Percentiles rank a stretch among this genome's conserved stretches.
Conservation (phyloP, 2,329 filamentous ascomycete species). For the Arthroderma sp. region DNA sequence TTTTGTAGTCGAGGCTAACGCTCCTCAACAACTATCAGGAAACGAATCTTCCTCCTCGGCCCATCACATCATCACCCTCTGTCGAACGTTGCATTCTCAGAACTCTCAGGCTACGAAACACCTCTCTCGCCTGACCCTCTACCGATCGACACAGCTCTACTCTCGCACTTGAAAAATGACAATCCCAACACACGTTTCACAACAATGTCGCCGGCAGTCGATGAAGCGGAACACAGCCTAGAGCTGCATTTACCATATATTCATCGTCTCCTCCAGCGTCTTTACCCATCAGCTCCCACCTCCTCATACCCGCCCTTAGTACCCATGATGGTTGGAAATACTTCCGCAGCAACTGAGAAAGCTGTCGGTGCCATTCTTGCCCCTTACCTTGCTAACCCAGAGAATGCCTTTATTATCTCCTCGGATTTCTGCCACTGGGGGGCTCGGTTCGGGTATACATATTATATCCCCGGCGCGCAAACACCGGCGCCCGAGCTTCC, state of each 20-base stretch:
- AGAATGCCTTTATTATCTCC: constrained; percentile 72
- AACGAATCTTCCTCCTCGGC: constrained; percentile 81
- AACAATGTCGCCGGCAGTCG: constrained; percentile 50
- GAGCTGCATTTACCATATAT: constrained; percentile 97
- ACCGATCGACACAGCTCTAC: constrained; percentile 31
- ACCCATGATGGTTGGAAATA: constrained; percentile 75
- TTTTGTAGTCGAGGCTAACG: neutral
- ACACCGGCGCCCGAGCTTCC: constrained; percentile 23
- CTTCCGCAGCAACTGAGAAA: constrained; percentile 51
- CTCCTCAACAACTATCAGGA: constrained; percentile 33
- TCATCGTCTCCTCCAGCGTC: constrained; percentile 57
- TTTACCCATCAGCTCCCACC: constrained; percentile 34
- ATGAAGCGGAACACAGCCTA: constrained; percentile 79
- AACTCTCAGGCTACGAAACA: constrained; percentile 43
- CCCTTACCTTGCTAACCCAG: constrained; percentile 60
- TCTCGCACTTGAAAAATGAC: constrained; percentile 23
- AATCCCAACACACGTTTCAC: constrained; percentile 26
- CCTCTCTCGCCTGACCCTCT: constrained; percentile 32
- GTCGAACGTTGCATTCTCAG: constrained; percentile 60
- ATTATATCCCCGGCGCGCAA: constrained; percentile 49
- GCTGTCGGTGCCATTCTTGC: constrained; percentile 57
- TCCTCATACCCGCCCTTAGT: constrained; percentile 59
- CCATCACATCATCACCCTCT: constrained; percentile 85
- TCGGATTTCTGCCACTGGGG: constrained; percentile 99
- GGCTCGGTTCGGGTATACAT: constrained; percentile 65